Base-by-base conservation (phyloP, 164 flowering plant species). In the Tetrastigma voinierianum region DNA sequence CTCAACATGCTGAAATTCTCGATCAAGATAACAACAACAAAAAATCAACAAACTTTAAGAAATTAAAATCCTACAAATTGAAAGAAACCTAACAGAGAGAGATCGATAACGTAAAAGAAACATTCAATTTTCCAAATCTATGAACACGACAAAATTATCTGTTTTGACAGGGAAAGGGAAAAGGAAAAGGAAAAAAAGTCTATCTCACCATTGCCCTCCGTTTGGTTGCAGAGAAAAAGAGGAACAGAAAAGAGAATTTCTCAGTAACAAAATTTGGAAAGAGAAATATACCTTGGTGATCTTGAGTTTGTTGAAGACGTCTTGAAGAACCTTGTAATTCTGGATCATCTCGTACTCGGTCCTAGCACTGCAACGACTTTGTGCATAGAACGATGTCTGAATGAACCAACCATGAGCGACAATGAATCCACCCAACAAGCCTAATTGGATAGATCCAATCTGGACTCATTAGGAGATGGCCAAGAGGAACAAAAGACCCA, bases 271-370 rank as follows among this genome's bases (percentile, higher is more conserved):
- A 25, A 19, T 45, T 25, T 2, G 45, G 9, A 25, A 51, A 19
- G 10, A 2, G 51, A 55, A 0, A 51, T 55, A 54, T 9, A 93
- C 99, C 97, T 96, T 96, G 20, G 89, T 88, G 68, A 96, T 89
- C 78, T 93, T 96, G 75, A 90, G 95, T 71, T 96, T 96, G 70
- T 87, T 96, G 78, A 96, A 96, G 11, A 96, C 96, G 45, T 96
- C 99, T 64, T 96, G 99, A 62, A 96, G 96, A 17, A 96, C 95
- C 78, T 96, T 96, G 75, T 93, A 96, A 68, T 96, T 96, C 82
- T 96, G 98, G 57, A 96, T 96, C 98, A 89, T 92, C 71, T 96
- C 99, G 73, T 96, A 96, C 86, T 96, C 99, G 57, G 10, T 89
- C 80, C 93, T 96, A 20, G 98, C 99, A 17, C 93, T 96, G 67